phyloP scores from a whole-genome alignment of 2,329 filamentous ascomycete species.

The Ceratocystiopsis brevicomis region DNA sequence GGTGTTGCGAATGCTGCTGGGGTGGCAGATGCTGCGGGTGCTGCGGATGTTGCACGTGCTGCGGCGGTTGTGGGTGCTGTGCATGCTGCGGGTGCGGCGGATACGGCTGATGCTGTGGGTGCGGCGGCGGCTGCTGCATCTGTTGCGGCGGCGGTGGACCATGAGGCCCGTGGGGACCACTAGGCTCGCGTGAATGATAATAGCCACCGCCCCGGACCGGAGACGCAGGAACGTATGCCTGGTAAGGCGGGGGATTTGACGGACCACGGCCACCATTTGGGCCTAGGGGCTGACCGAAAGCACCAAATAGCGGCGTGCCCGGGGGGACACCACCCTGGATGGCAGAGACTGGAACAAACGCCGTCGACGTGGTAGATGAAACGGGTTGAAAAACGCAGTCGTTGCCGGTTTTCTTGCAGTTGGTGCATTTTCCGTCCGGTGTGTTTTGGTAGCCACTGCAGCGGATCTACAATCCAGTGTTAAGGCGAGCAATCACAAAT shows the following conservation, averaged over 20 bases:
- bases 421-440: slow-evolving; percentile 39
- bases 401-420: slow-evolving; percentile 42
- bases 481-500: too few species aligned
- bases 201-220: neutral
- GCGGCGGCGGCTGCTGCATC: too few species aligned
- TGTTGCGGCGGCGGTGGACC: too few species aligned
- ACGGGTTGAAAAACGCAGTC: slow-evolving; percentile 44
- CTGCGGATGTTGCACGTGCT: too few species aligned
- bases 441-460: slow-evolving; percentile 42
- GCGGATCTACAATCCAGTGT: slow-evolving; percentile 26
- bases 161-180: too few species aligned
- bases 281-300: slow-evolving; percentile 34
- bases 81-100: too few species aligned
- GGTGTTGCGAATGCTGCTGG: neutral
- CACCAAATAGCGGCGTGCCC: slow-evolving; percentile 36
- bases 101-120: too few species aligned
- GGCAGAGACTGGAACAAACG: slow-evolving; percentile 39
- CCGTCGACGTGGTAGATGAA: slow-evolving; percentile 31
- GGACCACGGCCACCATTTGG: slow-evolving; percentile 8
- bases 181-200: too few species aligned
- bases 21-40: neutral
- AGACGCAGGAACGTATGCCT: slow-evolving; percentile 10
- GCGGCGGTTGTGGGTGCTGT: too few species aligned
- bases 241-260: slow-evolving; percentile 4
- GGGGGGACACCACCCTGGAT: slow-evolving; percentile 38